Evolutionary conservation across 2,329 filamentous ascomycete species (phyloP).

Genomic region (Tolypocladium capitatum): DNA sequence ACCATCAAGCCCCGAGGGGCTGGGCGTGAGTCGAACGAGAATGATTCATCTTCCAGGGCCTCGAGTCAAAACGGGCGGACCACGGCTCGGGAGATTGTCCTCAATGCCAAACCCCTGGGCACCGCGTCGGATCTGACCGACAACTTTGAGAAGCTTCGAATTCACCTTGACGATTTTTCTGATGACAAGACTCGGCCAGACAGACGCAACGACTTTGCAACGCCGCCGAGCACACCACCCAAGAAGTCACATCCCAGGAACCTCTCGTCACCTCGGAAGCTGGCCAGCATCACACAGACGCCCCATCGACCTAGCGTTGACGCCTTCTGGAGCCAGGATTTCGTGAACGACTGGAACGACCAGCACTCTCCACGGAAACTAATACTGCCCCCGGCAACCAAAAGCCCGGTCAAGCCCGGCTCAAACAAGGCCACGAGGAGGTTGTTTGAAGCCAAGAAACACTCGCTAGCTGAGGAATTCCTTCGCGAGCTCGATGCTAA

Average conservation of each 20-base stretch:
- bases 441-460: constrained; percentile 48
- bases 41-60: neutral
- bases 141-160: neutral
- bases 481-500: constrained; percentile 53
- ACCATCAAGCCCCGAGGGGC: neutral
- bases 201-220: constrained; percentile 3
- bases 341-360: constrained; percentile 52
- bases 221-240: constrained; percentile 8
- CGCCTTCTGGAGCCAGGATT: constrained; percentile 45
- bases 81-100: neutral
- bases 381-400: constrained; percentile 12
- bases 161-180: neutral
- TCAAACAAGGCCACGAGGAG: constrained; percentile 32
- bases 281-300: constrained; percentile 33
- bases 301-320: constrained; percentile 41
- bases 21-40: neutral
- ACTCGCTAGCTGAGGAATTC: constrained; percentile 49
- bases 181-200: neutral
- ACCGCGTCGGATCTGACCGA: neutral
- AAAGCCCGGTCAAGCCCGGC: constrained; percentile 12
- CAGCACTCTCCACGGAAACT: constrained; percentile 40
- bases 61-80: neutral
- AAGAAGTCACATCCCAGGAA: constrained; percentile 9
- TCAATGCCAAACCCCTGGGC: neutral
- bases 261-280: constrained; percentile 19